These are phyloP conservation scores for Eimeria acervulina DNA, from an alignment of 169 alveolate genomes.

Conservation along the genomic window DNA sequence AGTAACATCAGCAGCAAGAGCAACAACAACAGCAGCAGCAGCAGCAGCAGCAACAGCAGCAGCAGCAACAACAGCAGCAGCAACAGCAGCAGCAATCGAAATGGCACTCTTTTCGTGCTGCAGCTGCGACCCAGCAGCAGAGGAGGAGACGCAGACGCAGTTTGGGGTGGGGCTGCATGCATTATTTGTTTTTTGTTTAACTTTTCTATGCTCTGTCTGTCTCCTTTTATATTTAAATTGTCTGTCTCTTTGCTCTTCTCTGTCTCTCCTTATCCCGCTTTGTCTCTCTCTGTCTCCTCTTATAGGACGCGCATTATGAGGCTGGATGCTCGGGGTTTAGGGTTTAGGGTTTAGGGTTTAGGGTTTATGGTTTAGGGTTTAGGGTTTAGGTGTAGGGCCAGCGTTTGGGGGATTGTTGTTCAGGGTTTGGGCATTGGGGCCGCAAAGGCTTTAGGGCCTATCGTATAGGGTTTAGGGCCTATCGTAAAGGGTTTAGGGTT, in stretches of 20 bases:
- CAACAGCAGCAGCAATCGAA: neutral
- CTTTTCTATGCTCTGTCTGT: neutral
- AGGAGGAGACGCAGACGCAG: slow-evolving; percentile 70
- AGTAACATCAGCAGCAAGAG: neutral
- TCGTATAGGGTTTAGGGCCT: neutral
- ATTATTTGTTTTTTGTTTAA: too few species aligned
- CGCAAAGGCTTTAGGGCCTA: neutral
- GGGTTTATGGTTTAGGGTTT: neutral
- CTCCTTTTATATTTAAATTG: neutral
- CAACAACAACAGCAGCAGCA: slow-evolving; percentile 18
- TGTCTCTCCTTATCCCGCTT: too few species aligned
- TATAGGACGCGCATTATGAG: neutral
- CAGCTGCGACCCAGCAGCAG: slow-evolving; percentile 76
- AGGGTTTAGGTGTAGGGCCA: neutral
- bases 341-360: neutral
- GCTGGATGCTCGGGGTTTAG: neutral
- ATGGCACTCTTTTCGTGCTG: slow-evolving; percentile 80
- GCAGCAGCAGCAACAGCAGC: neutral
- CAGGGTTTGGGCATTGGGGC: neutral
- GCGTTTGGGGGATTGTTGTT: neutral
- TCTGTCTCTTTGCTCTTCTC: neutral
- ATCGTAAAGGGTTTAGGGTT: too few species aligned
- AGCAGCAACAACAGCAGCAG: neutral
- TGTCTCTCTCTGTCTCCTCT: neutral
- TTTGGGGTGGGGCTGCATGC: slow-evolving; percentile 16